Conservation (phyloP, 2,329 filamentous ascomycete genomes). For the Biscogniauxia sp. region DNA sequence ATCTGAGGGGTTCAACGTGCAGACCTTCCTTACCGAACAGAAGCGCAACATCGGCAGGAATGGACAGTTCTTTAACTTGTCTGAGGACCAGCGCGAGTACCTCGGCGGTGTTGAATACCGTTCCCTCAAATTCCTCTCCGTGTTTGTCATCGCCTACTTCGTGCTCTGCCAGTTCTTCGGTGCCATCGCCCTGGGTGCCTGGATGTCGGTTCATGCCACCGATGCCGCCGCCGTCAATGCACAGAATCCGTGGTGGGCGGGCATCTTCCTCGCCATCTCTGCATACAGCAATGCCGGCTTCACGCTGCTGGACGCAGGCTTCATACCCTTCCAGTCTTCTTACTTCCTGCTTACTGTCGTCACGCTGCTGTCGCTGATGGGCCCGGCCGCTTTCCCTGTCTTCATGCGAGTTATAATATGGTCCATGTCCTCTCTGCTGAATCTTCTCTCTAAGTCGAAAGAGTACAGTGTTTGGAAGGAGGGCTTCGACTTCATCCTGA, state of each 20-base stretch:
- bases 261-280: conserved; percentile 53
- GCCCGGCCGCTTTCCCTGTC: conserved; percentile 52
- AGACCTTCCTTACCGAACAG: conserved; percentile 28
- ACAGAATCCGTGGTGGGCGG: conserved; percentile 54
- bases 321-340: conserved; percentile 45
- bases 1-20: conserved; percentile 24
- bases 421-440: conserved; percentile 35
- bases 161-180: conserved; percentile 57
- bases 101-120: conserved; percentile 54
- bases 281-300: conserved; percentile 60
- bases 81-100: conserved; percentile 44
- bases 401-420: conserved; percentile 49
- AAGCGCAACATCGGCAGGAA: conserved; percentile 39
- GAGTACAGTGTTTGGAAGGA: conserved; percentile 33
- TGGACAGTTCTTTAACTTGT: conserved; percentile 48
- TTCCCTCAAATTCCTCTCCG: conserved; percentile 46
- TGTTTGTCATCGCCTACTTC: conserved; percentile 50
- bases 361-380: conserved; percentile 39
- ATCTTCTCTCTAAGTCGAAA: conserved; percentile 21
- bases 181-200: conserved; percentile 51
- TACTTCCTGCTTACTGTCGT: conserved; percentile 32
- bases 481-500: conserved; percentile 37
- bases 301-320: conserved; percentile 53
- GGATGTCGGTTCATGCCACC: conserved; percentile 44
- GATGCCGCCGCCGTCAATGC: conserved; percentile 37